Evolutionary conservation across 176 grass and related monocot genomes (phyloP).

Genomic region (Areca catechu): DNA sequence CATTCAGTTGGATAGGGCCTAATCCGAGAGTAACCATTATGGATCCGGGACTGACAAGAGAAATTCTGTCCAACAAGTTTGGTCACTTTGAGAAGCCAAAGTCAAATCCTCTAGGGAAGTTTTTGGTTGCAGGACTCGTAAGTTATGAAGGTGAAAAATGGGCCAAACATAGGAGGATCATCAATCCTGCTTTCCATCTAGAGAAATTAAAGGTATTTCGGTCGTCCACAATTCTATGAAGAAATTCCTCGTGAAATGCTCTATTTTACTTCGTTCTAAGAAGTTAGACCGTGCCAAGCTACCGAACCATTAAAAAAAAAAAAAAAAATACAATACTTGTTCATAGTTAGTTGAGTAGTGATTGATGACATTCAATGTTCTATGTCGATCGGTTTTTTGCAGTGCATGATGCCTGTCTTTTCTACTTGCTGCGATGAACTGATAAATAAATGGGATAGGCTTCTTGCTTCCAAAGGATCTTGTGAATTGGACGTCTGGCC

Average conservation of each 20-base stretch:
- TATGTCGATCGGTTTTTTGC: conserved; percentile 10
- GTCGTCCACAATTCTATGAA: too few relatives aligned
- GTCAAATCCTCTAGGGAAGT: neutral
- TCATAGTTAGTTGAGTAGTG: neutral
- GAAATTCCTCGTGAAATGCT: too few relatives aligned
- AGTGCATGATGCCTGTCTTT: conserved; percentile 56
- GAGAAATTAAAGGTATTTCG: conserved; percentile 59
- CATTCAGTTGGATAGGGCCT: conserved; percentile 52
- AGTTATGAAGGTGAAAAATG: conserved; percentile 41
- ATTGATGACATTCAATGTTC: neutral
- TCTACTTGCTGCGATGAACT: conserved; percentile 47
- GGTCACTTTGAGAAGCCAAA: conserved; percentile 30
- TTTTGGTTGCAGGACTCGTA: too few relatives aligned
- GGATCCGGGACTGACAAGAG: conserved; percentile 25
- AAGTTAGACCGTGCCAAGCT: too few relatives aligned
- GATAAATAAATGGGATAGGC: conserved; percentile 32
- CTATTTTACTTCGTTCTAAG: too few relatives aligned
- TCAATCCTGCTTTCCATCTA: conserved; percentile 69
- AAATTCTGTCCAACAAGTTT: conserved; percentile 43
- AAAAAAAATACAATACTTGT: too few relatives aligned
- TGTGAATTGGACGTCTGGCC: conserved; percentile 49
- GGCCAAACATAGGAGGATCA: conserved; percentile 59
- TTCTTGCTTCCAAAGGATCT: conserved; percentile 19
- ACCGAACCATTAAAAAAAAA: too few relatives aligned
- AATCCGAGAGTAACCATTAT: conserved; percentile 29